phyloP scores from a whole-genome alignment of 192 early-diverging fungal species.

The Coemansia erecta region DNA sequence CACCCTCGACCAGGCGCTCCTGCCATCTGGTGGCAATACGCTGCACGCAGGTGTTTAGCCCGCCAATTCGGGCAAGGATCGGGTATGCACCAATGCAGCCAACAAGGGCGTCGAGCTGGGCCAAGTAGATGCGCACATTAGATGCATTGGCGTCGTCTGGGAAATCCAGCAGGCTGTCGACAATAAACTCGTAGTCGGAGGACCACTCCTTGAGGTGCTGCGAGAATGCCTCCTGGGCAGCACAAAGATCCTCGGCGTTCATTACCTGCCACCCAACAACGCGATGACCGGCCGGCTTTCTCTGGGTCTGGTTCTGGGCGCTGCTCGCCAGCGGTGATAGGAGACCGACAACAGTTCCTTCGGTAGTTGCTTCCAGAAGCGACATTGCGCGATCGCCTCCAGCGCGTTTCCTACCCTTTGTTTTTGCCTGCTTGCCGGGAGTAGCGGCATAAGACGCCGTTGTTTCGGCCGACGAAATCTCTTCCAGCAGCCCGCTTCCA shows the following conservation, averaged over 20 bases:
- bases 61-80: slow-evolving; percentile 42
- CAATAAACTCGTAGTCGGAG: slow-evolving; percentile 45
- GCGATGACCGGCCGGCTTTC: slow-evolving; percentile 7
- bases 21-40: slow-evolving; percentile 38
- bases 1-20: slow-evolving; percentile 28
- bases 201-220: slow-evolving; percentile 33
- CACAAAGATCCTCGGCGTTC: slow-evolving; percentile 19
- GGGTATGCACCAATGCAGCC: slow-evolving; percentile 16
- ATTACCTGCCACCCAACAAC: slow-evolving; percentile 51
- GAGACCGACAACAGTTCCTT: slow-evolving; percentile 46
- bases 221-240: slow-evolving; percentile 27
- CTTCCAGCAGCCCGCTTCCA: slow-evolving; percentile 39
- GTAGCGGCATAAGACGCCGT: not conserved
- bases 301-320: slow-evolving; percentile 2
- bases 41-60: slow-evolving; percentile 27
- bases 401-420: not conserved
- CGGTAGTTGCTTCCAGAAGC: slow-evolving; percentile 43
- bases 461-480: not conserved
- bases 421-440: not conserved
- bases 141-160: slow-evolving; percentile 29
- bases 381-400: slow-evolving; percentile 30
- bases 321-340: slow-evolving; percentile 34
- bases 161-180: slow-evolving; percentile 34
- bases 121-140: slow-evolving; percentile 16
- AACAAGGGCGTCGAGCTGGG: slow-evolving; percentile 38